Percentiles rank a stretch among this genome's conserved stretches.
phyloP scores from a whole-genome alignment of 225 moss, liverwort and hornwort species.

The Climacium dendroides region DNA sequence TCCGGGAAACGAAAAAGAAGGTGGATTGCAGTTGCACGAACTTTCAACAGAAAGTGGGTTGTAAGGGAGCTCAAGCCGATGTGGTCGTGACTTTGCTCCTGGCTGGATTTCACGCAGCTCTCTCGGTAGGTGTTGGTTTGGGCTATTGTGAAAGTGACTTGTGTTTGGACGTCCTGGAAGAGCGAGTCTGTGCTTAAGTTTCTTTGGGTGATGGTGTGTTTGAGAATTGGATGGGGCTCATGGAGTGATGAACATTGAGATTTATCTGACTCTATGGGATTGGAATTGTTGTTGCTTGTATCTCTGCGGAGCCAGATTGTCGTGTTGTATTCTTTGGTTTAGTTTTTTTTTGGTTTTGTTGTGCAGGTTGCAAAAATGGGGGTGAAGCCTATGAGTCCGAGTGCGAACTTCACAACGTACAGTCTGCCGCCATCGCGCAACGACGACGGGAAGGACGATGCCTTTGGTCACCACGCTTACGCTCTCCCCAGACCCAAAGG shows the following conservation, averaged over 20 bases:
- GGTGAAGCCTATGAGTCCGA: constrained; percentile 31
- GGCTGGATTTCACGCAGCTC: neutral
- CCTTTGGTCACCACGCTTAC: constrained; percentile 14
- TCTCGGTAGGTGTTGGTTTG: neutral
- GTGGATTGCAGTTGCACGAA: neutral
- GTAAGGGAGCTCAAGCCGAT: neutral
- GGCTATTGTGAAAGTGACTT: neutral
- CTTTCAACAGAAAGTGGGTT: neutral
- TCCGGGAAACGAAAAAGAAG: too few species aligned
- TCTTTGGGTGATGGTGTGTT: neutral
- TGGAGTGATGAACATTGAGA: neutral
- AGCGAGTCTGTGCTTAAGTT: neutral
- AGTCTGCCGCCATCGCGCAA: constrained; percentile 11
- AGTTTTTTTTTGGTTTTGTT: neutral
- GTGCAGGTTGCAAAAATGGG: constrained; percentile 12
- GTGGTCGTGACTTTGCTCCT: neutral
- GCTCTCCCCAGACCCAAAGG: constrained; percentile 7
- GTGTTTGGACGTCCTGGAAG: neutral
- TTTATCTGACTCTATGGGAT: neutral
- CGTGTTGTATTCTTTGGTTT: neutral
- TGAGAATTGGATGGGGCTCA: neutral
- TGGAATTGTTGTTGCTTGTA: neutral
- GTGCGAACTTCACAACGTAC: constrained; percentile 43
- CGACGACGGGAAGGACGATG: neutral
- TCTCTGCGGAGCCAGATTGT: neutral